These are phyloP conservation scores for Durio zibethinus DNA, from an alignment of 345 rosid species.

Conservation along the genomic window DNA sequence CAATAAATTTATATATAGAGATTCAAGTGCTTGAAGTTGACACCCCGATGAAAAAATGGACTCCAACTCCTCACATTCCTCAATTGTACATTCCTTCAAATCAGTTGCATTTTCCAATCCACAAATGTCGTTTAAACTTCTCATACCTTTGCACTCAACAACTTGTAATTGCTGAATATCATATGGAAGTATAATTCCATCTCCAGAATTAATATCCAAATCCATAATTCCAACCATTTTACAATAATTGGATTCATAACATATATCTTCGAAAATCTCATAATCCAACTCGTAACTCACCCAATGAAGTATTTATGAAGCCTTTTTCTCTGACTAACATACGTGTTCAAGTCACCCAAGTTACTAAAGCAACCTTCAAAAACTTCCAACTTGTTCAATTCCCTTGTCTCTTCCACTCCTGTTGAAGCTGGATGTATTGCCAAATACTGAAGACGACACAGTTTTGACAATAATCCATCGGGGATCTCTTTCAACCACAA, in stretches of 20 bases:
- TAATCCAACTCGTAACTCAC: too few species aligned
- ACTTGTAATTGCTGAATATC: background rate
- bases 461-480: background rate
- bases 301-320: background rate
- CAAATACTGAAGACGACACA: background rate
- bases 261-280: too few species aligned
- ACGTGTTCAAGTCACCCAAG: background rate
- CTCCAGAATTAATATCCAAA: background rate
- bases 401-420: background rate
- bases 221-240: background rate
- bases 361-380: background rate
- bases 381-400: background rate
- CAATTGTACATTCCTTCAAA: background rate
- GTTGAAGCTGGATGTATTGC: too few species aligned
- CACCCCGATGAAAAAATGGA: background rate
- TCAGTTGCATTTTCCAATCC: background rate
- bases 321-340: background rate
- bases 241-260: too few species aligned
- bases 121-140: background rate
- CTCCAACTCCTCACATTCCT: background rate
- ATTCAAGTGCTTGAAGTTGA: background rate
- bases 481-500: background rate
- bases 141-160: background rate
- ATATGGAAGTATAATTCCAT: background rate
- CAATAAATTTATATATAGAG: rapidly evolving